Conservation (phyloP, 2,329 filamentous ascomycete species). For the Sporothrix euskadiensis region DNA sequence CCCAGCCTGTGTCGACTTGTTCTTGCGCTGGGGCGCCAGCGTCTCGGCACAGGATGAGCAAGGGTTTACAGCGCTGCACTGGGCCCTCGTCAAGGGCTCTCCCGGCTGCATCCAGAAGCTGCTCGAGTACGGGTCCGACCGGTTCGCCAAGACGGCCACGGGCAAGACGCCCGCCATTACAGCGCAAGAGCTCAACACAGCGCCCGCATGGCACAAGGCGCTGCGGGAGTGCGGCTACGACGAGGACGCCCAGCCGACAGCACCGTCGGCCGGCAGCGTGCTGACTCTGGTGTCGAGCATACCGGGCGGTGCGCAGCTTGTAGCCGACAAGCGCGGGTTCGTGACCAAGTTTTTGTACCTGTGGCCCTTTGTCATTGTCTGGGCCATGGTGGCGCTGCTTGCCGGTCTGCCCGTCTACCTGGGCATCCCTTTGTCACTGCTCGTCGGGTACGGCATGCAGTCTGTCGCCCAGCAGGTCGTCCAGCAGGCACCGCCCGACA, state of each 20-base stretch:
- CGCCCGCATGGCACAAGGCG: constrained; percentile 53
- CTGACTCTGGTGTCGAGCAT: constrained; percentile 45
- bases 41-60: constrained; percentile 88
- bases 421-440: constrained; percentile 69
- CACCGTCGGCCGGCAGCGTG: constrained; percentile 50
- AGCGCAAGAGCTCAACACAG: constrained; percentile 86
- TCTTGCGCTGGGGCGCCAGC: constrained; percentile 91
- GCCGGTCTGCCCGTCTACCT: constrained; percentile 72
- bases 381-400: constrained; percentile 68
- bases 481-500: constrained; percentile 80
- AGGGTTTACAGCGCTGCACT: constrained; percentile 92
- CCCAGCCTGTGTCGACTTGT: constrained; percentile 86
- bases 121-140: constrained; percentile 91
- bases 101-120: constrained; percentile 88
- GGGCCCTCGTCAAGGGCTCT: constrained; percentile 93
- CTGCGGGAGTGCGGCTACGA: constrained; percentile 37
- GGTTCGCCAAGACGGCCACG: constrained; percentile 83
- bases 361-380: constrained; percentile 78
- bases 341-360: constrained; percentile 86
- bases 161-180: constrained; percentile 88
- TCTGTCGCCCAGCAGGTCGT: constrained; percentile 75
- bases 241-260: constrained; percentile 68
- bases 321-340: constrained; percentile 70
- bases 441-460: constrained; percentile 70
- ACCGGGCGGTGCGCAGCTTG: constrained; percentile 67